Evolutionary conservation across 2,329 filamentous ascomycete species (phyloP).

Genomic region (Raffaelea arxii): DNA sequence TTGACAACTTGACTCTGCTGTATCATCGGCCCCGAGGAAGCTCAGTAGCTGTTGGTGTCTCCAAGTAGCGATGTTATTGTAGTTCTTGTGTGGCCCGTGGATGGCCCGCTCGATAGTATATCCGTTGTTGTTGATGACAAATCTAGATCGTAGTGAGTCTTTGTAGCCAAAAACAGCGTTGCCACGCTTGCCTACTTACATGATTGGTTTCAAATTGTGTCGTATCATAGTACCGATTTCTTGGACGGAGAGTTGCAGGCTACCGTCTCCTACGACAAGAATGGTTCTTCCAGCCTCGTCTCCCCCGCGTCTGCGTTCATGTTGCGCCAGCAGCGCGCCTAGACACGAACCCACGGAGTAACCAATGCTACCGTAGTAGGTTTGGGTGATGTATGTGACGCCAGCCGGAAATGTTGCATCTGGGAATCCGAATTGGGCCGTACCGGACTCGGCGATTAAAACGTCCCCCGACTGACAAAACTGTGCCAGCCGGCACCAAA

Average conservation of each 20-base stretch:
- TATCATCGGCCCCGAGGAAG: conserved; percentile 2
- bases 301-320: too few relatives aligned
- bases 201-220: conserved; percentile 28
- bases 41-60: conserved; percentile 33
- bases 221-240: conserved; percentile 75
- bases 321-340: neutral
- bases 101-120: conserved; percentile 85
- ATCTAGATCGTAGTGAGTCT: conserved; percentile 30
- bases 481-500: conserved; percentile 2
- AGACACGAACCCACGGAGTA: conserved; percentile 30
- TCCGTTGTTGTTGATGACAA: conserved; percentile 77
- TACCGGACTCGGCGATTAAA: conserved; percentile 78
- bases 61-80: conserved; percentile 76
- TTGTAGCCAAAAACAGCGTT: neutral
- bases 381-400: conserved; percentile 71
- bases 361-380: conserved; percentile 59
- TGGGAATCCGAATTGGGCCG: conserved; percentile 78
- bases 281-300: conserved; percentile 68
- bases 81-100: conserved; percentile 66
- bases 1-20: too few relatives aligned
- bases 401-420: conserved; percentile 67
- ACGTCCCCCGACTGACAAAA: conserved; percentile 49
- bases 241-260: conserved; percentile 73
- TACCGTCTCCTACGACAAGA: conserved; percentile 80
- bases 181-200: too few relatives aligned